Evolutionary conservation across 352 stramenopile species (phyloP).

Genomic region (Pythium phragmiticola): DNA sequence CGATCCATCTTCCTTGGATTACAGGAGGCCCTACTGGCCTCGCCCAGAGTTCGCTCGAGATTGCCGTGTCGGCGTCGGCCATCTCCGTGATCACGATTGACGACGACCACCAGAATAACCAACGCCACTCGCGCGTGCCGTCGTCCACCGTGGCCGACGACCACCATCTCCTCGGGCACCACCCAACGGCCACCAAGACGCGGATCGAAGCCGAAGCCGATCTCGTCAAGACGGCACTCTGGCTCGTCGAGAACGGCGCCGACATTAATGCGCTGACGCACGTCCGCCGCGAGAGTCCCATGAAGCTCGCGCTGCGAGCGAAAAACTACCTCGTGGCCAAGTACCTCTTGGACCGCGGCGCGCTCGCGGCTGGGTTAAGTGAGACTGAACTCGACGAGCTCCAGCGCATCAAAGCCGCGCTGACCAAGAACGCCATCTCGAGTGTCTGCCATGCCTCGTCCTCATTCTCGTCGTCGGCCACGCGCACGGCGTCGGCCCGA

Average conservation of each 20-base stretch:
- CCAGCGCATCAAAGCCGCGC: constrained; percentile 32
- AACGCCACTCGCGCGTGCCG: constrained; percentile 16
- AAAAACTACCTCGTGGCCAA: constrained; percentile 38
- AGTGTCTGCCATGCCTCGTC: constrained; percentile 23
- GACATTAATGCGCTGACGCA: constrained; percentile 39
- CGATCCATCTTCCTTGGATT: constrained; percentile 1
- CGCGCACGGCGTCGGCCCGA: constrained; percentile 18
- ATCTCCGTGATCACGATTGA: constrained; percentile 27
- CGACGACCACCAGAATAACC: constrained; percentile 33
- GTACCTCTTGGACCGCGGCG: constrained; percentile 38
- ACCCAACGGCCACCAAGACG: constrained; percentile 11
- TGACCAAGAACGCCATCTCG: constrained; percentile 36
- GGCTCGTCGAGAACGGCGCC: constrained; percentile 56
- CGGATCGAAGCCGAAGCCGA: constrained; percentile 28
- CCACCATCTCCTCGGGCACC: neutral
- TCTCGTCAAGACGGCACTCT: constrained; percentile 39
- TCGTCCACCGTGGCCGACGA: constrained; percentile 13
- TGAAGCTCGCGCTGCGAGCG: constrained; percentile 38
- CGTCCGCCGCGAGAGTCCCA: constrained; percentile 26
- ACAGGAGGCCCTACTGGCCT: neutral
- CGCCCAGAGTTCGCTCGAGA: constrained; percentile 22
- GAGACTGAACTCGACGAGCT: constrained; percentile 29
- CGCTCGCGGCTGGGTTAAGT: constrained; percentile 27
- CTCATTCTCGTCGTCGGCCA: neutral
- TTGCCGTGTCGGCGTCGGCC: constrained; percentile 32